These are phyloP conservation scores for Sugiyamaella japonica DNA, from an alignment of 1,139 yeast genomes.

Conservation along the genomic window DNA sequence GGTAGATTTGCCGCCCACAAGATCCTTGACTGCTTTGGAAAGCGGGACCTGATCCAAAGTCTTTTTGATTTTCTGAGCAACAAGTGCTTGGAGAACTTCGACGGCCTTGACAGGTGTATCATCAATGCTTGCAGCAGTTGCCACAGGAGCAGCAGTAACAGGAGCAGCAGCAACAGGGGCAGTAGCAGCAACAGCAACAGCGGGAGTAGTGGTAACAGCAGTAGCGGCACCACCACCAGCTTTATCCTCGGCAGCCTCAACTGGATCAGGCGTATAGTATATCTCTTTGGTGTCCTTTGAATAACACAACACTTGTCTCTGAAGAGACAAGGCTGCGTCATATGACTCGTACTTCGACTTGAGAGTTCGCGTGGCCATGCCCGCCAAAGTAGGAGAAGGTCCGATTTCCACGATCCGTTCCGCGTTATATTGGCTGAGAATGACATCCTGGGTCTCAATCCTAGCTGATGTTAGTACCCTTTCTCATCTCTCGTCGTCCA, in stretches of 20 bases:
- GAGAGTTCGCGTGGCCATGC: constrained; percentile 97
- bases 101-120: constrained; percentile 89
- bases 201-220: constrained; percentile 45
- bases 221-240: constrained; percentile 35
- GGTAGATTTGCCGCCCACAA: constrained; percentile 97
- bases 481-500: neutral
- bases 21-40: constrained; percentile 91
- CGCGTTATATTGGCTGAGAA: constrained; percentile 88
- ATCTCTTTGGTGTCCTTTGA: constrained; percentile 95
- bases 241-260: constrained; percentile 44
- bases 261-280: constrained; percentile 90
- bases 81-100: constrained; percentile 80
- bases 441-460: constrained; percentile 98
- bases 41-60: constrained; percentile 81
- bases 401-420: constrained; percentile 98
- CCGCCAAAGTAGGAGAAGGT: constrained; percentile 97
- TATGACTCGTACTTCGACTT: constrained; percentile 95
- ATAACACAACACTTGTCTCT: constrained; percentile 95
- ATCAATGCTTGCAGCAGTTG: constrained; percentile 77
- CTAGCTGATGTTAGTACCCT: constrained; percentile 25
- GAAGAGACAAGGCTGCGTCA: constrained; percentile 95
- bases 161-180: constrained; percentile 62
- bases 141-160: constrained; percentile 61
- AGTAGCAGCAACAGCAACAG: constrained; percentile 46
- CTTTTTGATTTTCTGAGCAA: constrained; percentile 94